These are phyloP conservation scores for Metschnikowia borealis DNA, from an alignment of 805 yeast genomes.

Conservation along the genomic window DNA sequence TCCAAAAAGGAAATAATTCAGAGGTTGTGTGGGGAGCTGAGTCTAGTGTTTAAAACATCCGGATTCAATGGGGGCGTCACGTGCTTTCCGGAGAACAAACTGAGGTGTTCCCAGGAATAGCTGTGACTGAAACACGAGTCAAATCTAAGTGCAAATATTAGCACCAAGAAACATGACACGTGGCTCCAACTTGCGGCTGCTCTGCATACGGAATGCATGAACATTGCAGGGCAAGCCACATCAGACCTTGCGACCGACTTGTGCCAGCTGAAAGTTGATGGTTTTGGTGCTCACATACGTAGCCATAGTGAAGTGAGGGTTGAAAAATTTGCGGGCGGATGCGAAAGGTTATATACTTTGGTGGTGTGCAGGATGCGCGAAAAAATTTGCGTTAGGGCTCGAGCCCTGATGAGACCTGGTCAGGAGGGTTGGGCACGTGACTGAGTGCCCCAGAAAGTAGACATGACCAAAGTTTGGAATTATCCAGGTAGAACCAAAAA, in stretches of 20 bases:
- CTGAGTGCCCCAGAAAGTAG: too few species aligned
- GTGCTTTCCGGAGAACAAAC: conserved; percentile 15
- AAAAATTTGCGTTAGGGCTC: not conserved
- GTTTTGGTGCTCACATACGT: conserved; percentile 27
- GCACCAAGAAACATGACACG: conserved; percentile 2
- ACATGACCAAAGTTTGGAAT: too few species aligned
- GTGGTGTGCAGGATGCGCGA: not conserved
- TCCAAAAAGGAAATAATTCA: too few species aligned
- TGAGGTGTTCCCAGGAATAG: conserved; percentile 12
- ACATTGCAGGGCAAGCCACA: conserved; percentile 9
- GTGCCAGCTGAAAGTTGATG: conserved; percentile 15
- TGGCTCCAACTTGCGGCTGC: conserved; percentile 3
- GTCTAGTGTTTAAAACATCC: not conserved
- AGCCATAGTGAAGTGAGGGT: conserved; percentile 25
- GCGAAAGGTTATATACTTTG: conserved; percentile 8
- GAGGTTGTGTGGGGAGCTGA: too few species aligned
- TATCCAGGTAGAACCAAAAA: too few species aligned
- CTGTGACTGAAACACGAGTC: conserved; percentile 19
- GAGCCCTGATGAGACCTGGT: not conserved
- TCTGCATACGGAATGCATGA: not conserved
- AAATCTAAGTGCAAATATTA: conserved; percentile 8
- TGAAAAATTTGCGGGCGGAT: conserved; percentile 1
- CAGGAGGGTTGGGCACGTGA: not conserved
- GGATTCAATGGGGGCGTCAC: not conserved
- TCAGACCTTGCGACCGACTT: conserved; percentile 15